Conservation (phyloP, 2,329 filamentous ascomycete genomes). For the Rhynchosporium agropyri region DNA sequence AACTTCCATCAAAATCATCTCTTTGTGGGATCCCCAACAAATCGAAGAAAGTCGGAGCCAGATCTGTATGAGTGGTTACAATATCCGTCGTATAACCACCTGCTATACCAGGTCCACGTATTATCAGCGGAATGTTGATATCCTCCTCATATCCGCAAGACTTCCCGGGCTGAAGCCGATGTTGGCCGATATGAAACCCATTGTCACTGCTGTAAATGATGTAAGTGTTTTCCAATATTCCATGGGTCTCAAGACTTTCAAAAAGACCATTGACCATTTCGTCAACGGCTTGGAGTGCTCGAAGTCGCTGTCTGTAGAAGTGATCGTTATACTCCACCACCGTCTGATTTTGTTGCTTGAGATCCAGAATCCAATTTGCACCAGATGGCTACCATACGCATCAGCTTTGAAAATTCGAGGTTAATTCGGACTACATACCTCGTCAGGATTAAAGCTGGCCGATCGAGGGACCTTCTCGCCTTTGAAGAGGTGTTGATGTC, state of each 20-base stretch:
- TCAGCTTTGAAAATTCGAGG: neutral
- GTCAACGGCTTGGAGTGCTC: constrained; percentile 55
- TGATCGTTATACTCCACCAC: constrained; percentile 51
- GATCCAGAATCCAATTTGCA: constrained; percentile 49
- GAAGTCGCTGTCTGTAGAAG: constrained; percentile 54
- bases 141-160: constrained; percentile 53
- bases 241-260: constrained; percentile 45
- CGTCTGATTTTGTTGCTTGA: constrained; percentile 46
- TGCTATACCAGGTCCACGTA: constrained; percentile 59
- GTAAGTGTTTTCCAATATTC: constrained; percentile 50
- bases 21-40: constrained; percentile 41
- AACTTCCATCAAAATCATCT: constrained; percentile 50
- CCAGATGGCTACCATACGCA: constrained; percentile 38
- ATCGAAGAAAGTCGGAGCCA: constrained; percentile 53
- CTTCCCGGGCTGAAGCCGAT: constrained; percentile 53
- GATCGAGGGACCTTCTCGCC: constrained; percentile 61
- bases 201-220: constrained; percentile 61
- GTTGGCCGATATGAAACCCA: constrained; percentile 54
- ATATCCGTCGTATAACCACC: constrained; percentile 43
- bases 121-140: constrained; percentile 54
- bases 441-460: constrained; percentile 65
- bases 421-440: constrained; percentile 40
- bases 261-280: constrained; percentile 54
- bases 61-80: constrained; percentile 56
- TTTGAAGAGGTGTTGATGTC: constrained; percentile 63